These are phyloP conservation scores for Stylonectria norvegica DNA, from an alignment of 2,329 filamentous ascomycete genomes.

Conservation along the genomic window DNA sequence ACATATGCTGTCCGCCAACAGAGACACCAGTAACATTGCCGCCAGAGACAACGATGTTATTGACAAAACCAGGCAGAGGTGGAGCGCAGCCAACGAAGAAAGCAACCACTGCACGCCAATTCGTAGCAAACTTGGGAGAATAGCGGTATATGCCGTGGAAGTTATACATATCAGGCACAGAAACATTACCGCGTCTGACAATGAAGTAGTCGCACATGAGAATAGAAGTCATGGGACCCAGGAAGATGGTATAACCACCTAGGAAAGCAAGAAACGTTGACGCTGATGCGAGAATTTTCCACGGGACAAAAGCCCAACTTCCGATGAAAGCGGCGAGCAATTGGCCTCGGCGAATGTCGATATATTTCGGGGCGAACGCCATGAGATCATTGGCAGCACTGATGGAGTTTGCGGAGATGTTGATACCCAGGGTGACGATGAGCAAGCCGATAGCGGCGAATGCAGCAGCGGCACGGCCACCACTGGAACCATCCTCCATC, in stretches of 20 bases:
- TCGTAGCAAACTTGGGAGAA: constrained; percentile 18
- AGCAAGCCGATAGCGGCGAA: constrained; percentile 1
- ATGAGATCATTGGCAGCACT: constrained; percentile 13
- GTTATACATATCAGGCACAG: constrained; percentile 34
- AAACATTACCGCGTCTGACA: constrained; percentile 5
- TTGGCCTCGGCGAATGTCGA: constrained; percentile 11
- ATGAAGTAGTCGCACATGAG: constrained; percentile 33
- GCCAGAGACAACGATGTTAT: neutral
- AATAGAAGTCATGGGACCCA: constrained; percentile 24
- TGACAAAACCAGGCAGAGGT: constrained; percentile 32
- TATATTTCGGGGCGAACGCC: constrained; percentile 10
- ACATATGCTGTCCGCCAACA: neutral
- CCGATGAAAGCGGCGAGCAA: constrained; percentile 8
- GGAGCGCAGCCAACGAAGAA: constrained; percentile 32
- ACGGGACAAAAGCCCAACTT: constrained; percentile 11
- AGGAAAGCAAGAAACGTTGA: constrained; percentile 22
- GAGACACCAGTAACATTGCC: neutral
- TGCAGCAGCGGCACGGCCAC: neutral
- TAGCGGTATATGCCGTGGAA: constrained; percentile 37
- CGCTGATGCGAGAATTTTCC: constrained; percentile 6
- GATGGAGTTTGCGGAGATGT: constrained; percentile 13
- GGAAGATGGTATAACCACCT: constrained; percentile 24
- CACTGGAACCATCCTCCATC: neutral
- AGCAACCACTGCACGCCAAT: constrained; percentile 30
- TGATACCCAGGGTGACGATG: constrained; percentile 7